These are phyloP conservation scores for Pascua sp. DNA, from an alignment of 1,284 basidiomycete genomes.

Conservation along the genomic window DNA sequence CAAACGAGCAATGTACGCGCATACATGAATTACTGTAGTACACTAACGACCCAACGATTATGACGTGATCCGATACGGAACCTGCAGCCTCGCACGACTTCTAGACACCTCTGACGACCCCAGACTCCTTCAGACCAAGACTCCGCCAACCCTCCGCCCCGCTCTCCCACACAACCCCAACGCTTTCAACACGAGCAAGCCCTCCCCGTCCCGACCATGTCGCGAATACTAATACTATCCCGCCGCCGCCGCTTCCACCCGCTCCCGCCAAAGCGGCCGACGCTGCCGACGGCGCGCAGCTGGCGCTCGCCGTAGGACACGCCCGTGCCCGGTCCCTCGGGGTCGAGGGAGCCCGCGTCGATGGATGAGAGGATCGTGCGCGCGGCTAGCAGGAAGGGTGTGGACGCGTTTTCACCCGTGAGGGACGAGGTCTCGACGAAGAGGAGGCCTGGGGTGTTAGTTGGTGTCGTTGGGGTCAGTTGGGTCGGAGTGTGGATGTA, in stretches of 20 bases:
- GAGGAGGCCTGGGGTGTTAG: constrained; percentile 63
- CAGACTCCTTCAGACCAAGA: too few species aligned
- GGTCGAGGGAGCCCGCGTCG: constrained; percentile 85
- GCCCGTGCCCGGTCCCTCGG: constrained; percentile 87
- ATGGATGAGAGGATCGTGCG: constrained; percentile 88
- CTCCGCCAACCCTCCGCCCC: too few species aligned
- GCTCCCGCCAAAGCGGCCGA: constrained; percentile 5
- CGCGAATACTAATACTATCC: constrained; percentile 19
- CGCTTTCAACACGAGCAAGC: constrained; percentile 14
- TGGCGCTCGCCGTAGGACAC: constrained; percentile 95
- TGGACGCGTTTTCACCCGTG: constrained; percentile 87
- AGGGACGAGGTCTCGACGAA: constrained; percentile 91
- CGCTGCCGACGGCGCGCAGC: constrained; percentile 65
- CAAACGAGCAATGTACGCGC: too few species aligned
- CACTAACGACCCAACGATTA: too few species aligned
- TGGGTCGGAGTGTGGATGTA: not conserved
- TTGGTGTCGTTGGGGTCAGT: too few species aligned
- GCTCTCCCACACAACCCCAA: too few species aligned
- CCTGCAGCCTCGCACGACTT: too few species aligned
- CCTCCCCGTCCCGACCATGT: constrained; percentile 13
- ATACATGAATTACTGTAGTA: too few species aligned
- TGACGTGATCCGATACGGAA: too few species aligned
- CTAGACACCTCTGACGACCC: too few species aligned
- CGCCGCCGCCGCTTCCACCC: constrained; percentile 6
- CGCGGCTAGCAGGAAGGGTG: constrained; percentile 86